Conservation (phyloP, 176 grass and related monocot genomes). For the Carex parvula region DNA sequence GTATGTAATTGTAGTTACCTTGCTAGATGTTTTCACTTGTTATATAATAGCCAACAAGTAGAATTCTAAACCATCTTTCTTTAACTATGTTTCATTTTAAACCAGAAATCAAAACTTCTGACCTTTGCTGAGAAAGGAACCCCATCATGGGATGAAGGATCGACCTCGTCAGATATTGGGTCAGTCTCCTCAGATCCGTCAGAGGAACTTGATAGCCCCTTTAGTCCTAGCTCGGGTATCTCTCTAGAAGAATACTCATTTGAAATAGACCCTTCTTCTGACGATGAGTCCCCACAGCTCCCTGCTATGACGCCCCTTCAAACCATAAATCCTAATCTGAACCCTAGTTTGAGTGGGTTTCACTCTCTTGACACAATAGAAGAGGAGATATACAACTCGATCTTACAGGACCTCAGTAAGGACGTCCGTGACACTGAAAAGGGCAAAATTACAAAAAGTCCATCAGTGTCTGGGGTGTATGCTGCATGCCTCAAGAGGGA, state of each 20-base stretch:
- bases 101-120: conserved; percentile 87
- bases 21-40: neutral
- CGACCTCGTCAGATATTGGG: conserved; percentile 12
- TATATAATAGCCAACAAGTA: conserved; percentile 9
- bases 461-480: conserved; percentile 73
- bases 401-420: conserved; percentile 17
- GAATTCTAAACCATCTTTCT: conserved; percentile 14
- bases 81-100: conserved; percentile 29
- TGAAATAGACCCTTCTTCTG: conserved; percentile 26
- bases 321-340: conserved; percentile 11
- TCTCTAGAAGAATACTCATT: conserved; percentile 27
- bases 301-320: conserved; percentile 8
- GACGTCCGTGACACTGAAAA: conserved; percentile 40
- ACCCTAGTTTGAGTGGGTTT: neutral
- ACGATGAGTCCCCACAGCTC: conserved; percentile 14
- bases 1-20: neutral
- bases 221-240: conserved; percentile 20
- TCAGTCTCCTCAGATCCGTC: conserved; percentile 15
- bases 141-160: conserved; percentile 63
- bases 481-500: conserved; percentile 57
- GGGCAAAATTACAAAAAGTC: conserved; percentile 46
- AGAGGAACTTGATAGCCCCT: conserved; percentile 26
- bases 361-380: conserved; percentile 24
- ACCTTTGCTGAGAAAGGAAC: conserved; percentile 91
- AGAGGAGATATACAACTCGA: conserved; percentile 24